Base-by-base conservation (phyloP, 2,329 filamentous ascomycete species). In the Diaporthe humulicola region DNA sequence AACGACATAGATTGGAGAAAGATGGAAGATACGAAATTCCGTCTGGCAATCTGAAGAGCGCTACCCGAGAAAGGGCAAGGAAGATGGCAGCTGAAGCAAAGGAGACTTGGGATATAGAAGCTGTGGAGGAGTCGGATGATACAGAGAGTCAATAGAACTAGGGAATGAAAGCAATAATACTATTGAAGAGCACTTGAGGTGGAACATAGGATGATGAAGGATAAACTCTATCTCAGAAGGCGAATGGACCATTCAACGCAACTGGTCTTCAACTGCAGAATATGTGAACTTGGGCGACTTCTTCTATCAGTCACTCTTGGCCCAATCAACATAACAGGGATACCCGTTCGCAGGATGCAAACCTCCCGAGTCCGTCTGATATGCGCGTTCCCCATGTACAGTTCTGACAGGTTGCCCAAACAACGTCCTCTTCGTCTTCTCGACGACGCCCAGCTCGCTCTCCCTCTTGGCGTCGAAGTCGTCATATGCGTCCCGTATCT, bases 311-410 rank as follows among this genome's bases (percentile, higher is more conserved):
- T 12, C 48, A 42, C 33, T 4, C 4, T 36, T 28, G 8, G 40
- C 54, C 69, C 69, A 71, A 6, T 28, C 22, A 0, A 71, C 69
- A 12, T 71, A 58, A 15, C 69, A 71, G 14, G 69, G 69, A 58
- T 71, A 71, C 19, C 69, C 69, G 54, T 71, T 60, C 1, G 69
- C 69, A 22, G 69, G 69, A n/a, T 71, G 69, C 28, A 71, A 28
- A 0, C 69, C 69, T 1, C 14, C 69, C 12, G 69, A 71, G 54
- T 71, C 69, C 19, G 69, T 71, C 38, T 71, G 69, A 22, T 71
- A 71, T 12, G 69, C 69, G 2, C 69, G 69, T 10, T 71, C 52
- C 19, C 69, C 69, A 14, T 71, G 54, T 3, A 71, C 54, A 14
- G 69, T 71, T 4, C 17, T 48, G 28, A 71, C 14, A 14, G 69